Percentiles rank a stretch among this genome's conserved stretches.
Conservation (phyloP, 2,329 filamentous ascomycete genomes). For the Ophiosphaerella narmari region DNA sequence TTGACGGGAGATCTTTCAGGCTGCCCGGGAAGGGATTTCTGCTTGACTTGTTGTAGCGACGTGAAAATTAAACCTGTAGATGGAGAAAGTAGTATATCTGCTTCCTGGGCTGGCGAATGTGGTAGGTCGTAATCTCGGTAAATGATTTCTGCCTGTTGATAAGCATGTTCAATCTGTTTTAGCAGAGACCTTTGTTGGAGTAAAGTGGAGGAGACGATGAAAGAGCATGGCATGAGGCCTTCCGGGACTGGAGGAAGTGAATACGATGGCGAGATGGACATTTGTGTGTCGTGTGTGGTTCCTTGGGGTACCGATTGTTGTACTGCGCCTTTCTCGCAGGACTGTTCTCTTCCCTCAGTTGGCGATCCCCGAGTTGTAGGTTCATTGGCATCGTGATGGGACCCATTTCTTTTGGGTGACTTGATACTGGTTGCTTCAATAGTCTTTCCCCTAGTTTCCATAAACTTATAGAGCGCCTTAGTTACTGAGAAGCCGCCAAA, state of each 20-base stretch:
- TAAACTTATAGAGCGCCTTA: constrained; percentile 56
- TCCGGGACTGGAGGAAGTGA: constrained; percentile 32
- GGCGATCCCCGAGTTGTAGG: neutral
- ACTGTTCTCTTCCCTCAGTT: neutral
- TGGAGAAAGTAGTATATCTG: constrained; percentile 75
- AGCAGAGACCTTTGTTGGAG: constrained; percentile 53
- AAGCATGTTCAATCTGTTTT: constrained; percentile 55
- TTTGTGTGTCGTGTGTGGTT: neutral
- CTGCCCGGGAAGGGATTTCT: constrained; percentile 70
- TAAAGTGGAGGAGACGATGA: constrained; percentile 61
- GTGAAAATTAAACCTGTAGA: constrained; percentile 71
- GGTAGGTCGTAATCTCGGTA: constrained; percentile 62
- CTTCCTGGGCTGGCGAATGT: constrained; percentile 54
- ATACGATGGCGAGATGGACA: neutral
- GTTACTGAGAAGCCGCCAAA: constrained; percentile 49
- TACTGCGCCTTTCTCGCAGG: neutral
- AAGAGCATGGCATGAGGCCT: constrained; percentile 35
- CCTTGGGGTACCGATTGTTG: neutral
- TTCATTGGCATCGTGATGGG: neutral
- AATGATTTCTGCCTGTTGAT: constrained; percentile 58
- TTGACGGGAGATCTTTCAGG: constrained; percentile 49
- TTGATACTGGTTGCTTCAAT: neutral
- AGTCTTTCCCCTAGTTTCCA: constrained; percentile 52
- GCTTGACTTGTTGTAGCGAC: constrained; percentile 72
- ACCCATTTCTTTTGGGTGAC: neutral